These are phyloP conservation scores for Erodium chrysanthum DNA, from an alignment of 441 rosid species.

Conservation along the genomic window DNA sequence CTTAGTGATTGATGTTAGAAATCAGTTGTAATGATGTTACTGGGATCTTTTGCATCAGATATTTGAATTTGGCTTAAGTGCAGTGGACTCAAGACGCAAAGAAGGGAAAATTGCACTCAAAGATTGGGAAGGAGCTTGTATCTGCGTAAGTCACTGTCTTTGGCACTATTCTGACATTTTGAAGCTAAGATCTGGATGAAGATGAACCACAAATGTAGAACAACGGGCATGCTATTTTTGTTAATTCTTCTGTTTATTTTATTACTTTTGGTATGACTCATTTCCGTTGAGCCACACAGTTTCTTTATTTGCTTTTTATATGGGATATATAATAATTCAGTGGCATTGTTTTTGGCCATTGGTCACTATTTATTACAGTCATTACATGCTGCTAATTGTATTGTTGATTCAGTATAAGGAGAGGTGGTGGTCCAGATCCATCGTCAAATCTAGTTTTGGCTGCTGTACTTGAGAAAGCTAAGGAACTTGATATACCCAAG, in stretches of 20 bases:
- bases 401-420: constrained; percentile 56
- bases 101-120: constrained; percentile 65
- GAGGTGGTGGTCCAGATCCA: constrained; percentile 66
- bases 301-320: neutral
- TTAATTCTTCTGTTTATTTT: too few species aligned
- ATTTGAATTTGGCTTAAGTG: constrained; percentile 18
- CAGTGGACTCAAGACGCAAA: constrained; percentile 84
- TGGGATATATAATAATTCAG: neutral
- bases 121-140: constrained; percentile 76
- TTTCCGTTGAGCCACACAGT: too few species aligned
- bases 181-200: neutral
- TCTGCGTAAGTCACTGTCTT: constrained; percentile 59
- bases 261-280: too few species aligned
- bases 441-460: constrained; percentile 58
- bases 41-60: constrained; percentile 14
- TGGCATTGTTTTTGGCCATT: neutral
- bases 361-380: constrained; percentile 4
- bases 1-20: neutral
- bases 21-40: neutral
- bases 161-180: neutral
- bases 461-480: constrained; percentile 70
- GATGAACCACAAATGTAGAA: neutral
- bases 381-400: neutral
- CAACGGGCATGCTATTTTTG: neutral
- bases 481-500: constrained; percentile 83